phyloP scores from a whole-genome alignment of 106 monocot species.

The Dioscorea alata region DNA sequence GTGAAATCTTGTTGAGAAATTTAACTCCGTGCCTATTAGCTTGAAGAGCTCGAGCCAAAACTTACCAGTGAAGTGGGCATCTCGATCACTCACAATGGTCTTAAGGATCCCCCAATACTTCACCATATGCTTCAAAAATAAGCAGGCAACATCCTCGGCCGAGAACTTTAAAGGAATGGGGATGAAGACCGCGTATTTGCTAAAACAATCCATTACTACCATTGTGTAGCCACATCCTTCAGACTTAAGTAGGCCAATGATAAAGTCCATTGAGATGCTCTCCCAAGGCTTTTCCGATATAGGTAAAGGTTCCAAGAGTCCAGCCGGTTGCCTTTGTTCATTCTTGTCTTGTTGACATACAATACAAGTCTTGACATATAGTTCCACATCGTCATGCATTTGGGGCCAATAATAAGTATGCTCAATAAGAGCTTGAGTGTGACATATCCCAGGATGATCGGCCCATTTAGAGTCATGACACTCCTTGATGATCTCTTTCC shows the following conservation, averaged over 20 bases:
- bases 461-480: neutral
- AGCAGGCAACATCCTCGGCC: neutral
- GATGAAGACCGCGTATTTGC: slow-evolving; percentile 2
- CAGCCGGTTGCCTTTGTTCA: neutral
- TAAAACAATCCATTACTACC: slow-evolving; percentile 1
- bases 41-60: neutral
- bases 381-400: neutral
- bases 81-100: neutral
- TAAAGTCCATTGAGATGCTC: too few species aligned
- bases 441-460: neutral
- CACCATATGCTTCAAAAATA: slow-evolving; percentile 1
- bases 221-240: neutral
- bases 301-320: neutral
- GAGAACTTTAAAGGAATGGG: neutral
- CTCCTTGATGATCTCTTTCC: neutral
- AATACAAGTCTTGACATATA: neutral
- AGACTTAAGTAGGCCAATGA: neutral
- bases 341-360: neutral
- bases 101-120: too few species aligned
- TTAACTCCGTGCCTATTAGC: neutral
- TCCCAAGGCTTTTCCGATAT: neutral
- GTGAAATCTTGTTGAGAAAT: too few species aligned
- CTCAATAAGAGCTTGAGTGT: neutral
- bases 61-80: neutral
- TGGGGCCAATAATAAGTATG: neutral